These are phyloP conservation scores for Ganoderma lucidum DNA, from an alignment of 1,284 basidiomycete species.

Conservation along the genomic window DNA sequence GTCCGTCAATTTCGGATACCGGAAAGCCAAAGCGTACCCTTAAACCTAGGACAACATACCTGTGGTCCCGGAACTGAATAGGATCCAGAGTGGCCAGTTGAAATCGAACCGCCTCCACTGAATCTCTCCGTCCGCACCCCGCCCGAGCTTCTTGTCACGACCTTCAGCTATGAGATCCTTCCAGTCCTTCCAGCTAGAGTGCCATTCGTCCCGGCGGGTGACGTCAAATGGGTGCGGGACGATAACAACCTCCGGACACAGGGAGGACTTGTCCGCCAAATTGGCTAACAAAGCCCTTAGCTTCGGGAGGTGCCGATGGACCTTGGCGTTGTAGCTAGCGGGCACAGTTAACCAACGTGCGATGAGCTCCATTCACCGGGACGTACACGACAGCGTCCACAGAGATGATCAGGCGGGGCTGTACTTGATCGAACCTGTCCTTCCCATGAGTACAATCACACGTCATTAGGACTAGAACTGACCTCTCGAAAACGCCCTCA, in stretches of 20 bases:
- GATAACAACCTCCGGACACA: slow-evolving; percentile 64
- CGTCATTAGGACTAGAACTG: slow-evolving; percentile 29
- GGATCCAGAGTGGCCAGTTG: slow-evolving; percentile 88
- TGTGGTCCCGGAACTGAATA: slow-evolving; percentile 89
- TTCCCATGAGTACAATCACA: slow-evolving; percentile 16
- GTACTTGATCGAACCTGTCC: slow-evolving; percentile 74
- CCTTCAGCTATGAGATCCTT: slow-evolving; percentile 60
- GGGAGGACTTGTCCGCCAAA: slow-evolving; percentile 47
- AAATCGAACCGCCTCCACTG: slow-evolving; percentile 70
- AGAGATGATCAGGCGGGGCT: slow-evolving; percentile 76
- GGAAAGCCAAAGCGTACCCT: slow-evolving; percentile 14
- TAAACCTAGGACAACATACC: slow-evolving; percentile 49
- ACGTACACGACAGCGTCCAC: slow-evolving; percentile 76
- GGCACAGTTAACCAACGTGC: slow-evolving; percentile 14
- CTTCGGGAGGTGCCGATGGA: slow-evolving; percentile 76
- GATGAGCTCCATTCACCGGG: neutral
- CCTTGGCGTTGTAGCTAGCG: slow-evolving; percentile 72
- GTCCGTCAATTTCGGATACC: slow-evolving; percentile 17
- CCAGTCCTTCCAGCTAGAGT: slow-evolving; percentile 62
- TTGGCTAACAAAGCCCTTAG: slow-evolving; percentile 62
- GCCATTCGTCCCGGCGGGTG: slow-evolving; percentile 50
- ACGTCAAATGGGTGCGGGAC: slow-evolving; percentile 53
- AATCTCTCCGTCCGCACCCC: slow-evolving; percentile 59
- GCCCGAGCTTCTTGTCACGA: slow-evolving; percentile 53
- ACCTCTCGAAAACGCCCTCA: slow-evolving; percentile 84